These are phyloP conservation scores for Nicotiana noctiflora DNA, from an alignment of 257 asterid genomes.

Conservation along the genomic window DNA sequence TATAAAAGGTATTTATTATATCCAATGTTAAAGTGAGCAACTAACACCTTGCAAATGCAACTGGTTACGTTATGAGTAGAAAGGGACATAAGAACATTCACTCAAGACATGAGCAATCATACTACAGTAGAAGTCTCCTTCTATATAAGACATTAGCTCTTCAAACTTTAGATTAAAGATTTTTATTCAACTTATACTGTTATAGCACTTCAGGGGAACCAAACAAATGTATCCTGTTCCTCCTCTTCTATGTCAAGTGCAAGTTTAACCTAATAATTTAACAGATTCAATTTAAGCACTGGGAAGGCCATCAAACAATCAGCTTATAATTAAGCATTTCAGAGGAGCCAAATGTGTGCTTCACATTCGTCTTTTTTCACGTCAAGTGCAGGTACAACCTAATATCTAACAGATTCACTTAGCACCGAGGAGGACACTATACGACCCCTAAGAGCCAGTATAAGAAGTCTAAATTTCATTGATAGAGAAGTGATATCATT, in stretches of 20 bases:
- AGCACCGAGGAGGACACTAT: not conserved
- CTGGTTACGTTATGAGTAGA: not conserved
- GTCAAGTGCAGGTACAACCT: not conserved
- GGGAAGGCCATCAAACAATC: not conserved
- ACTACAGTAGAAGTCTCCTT: not conserved
- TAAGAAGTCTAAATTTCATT: too few relatives aligned
- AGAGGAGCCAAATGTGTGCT: not conserved
- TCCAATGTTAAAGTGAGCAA: not conserved
- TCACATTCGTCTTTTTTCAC: not conserved
- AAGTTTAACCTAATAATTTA: not conserved
- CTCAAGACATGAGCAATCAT: constrained; percentile 1
- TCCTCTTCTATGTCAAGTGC: not conserved
- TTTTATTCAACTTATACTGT: not conserved
- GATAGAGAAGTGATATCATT: too few relatives aligned
- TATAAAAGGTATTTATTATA: not conserved
- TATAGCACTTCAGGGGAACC: not conserved
- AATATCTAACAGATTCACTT: not conserved
- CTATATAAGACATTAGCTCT: not conserved
- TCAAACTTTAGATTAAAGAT: not conserved
- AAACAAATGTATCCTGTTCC: not conserved
- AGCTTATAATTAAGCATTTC: not conserved
- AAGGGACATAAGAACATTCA: not conserved
- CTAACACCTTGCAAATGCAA: not conserved
- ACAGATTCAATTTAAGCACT: not conserved
- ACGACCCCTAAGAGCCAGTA: too few relatives aligned